Conservation (phyloP, 208 protist genomes). For the Leishmania tarentolae region DNA sequence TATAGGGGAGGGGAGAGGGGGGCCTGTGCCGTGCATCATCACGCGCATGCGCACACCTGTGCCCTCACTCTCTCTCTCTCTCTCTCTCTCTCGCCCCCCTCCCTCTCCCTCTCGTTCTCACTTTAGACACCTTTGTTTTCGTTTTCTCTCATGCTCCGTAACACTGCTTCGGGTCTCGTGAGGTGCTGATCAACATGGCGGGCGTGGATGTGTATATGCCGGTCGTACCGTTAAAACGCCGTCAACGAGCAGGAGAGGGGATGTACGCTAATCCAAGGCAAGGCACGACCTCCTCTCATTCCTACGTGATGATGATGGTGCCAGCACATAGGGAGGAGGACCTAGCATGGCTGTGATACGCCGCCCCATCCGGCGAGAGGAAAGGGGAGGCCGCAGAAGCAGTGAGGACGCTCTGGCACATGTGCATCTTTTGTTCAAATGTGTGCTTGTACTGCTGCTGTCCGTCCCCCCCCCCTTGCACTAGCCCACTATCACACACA, state of each 20-base stretch:
- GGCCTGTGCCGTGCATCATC: neutral
- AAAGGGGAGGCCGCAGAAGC: neutral
- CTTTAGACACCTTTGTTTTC: neutral
- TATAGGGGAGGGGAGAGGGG: neutral
- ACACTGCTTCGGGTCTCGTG: neutral
- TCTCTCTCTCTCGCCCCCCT: neutral
- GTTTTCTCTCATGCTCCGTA: neutral
- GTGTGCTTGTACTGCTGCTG: neutral
- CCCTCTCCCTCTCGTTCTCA: neutral
- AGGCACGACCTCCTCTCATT: neutral
- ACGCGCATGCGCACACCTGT: neutral
- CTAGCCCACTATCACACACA: neutral
- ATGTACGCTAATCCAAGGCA: too few species aligned
- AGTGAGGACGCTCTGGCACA: neutral
- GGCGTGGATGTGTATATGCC: neutral
- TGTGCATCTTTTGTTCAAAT: neutral
- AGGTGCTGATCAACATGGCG: neutral
- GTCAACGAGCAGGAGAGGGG: neutral
- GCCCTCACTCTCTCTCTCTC: neutral
- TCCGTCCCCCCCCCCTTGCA: neutral
- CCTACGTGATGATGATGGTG: neutral
- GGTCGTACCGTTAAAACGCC: neutral
- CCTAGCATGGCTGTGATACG: neutral
- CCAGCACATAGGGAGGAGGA: neutral
- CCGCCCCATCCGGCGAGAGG: neutral